Conservation (phyloP, 345 rosid genomes). For the Arabidopsis arenosa region DNA sequence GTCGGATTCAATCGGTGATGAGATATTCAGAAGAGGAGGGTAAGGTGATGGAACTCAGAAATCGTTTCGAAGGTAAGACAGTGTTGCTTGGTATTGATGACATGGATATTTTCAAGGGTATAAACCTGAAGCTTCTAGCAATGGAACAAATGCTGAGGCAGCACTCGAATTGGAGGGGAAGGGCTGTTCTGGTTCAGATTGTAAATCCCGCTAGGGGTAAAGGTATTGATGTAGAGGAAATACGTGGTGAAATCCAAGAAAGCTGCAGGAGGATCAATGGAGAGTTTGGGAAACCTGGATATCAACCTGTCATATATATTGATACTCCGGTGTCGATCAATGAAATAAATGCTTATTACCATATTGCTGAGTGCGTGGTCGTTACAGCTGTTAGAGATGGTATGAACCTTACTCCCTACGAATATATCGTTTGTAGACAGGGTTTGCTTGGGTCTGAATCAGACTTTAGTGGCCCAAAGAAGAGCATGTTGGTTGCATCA, state of each 20-base stretch:
- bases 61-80: conserved; percentile 48
- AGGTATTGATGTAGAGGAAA: conserved; percentile 42
- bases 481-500: conserved; percentile 51
- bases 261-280: conserved; percentile 49
- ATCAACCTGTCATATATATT: conserved; percentile 46
- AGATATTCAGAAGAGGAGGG: conserved; percentile 48
- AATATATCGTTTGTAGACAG: conserved; percentile 49
- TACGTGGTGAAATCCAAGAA: conserved; percentile 44
- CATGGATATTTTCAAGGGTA: conserved; percentile 51
- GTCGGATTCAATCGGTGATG: conserved; percentile 50
- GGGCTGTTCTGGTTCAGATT: conserved; percentile 50
- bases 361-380: conserved; percentile 49
- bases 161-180: conserved; percentile 49
- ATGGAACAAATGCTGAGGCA: conserved; percentile 51
- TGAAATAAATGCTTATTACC: conserved; percentile 47
- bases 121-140: conserved; percentile 48
- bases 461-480: conserved; percentile 48
- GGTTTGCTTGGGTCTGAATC: conserved; percentile 49
- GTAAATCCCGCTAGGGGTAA: conserved; percentile 51
- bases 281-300: conserved; percentile 49
- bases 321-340: conserved; percentile 44
- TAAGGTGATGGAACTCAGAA: conserved; percentile 44
- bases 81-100: conserved; percentile 50
- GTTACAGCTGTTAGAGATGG: conserved; percentile 54
- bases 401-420: conserved; percentile 52